Evolutionary conservation across 1,139 yeast species (phyloP), one percentile per base, ranked within the genome.

Genomic region (Sugiyamaella xylanicola): DNA sequence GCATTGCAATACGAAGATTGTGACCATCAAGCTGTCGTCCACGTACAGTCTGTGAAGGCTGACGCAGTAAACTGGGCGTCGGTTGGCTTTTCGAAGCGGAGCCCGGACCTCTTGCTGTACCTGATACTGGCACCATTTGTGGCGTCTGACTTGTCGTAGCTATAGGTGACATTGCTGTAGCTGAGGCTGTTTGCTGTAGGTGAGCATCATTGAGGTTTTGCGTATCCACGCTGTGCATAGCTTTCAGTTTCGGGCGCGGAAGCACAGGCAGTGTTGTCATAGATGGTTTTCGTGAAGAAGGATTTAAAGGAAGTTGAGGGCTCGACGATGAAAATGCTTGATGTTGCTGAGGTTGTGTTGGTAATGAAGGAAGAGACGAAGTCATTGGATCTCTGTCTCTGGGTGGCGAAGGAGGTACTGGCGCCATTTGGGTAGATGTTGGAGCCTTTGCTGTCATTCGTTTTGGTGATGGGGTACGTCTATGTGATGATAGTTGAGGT

Each of bases 1-100:
- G 67, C 65, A 66, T 66, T 9, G 68, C 63, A 36, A 66, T 65
- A 36, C 63, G 68, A 49, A 65, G 55, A 37, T 62, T 55, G 15
- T 47, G 45, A 15, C 55, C 55, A 42, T 39, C 39, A n/a, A 53
- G 35, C 17, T 50, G 43, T 55, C 39, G 53, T 40, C 29, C 51
- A 25, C 50, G 53, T 22, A 48, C 25, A 15, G 43, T 46, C 35
- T 51, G 50, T 44, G 47, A 51, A 16, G 54, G 55, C 32, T 50
- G 55, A 16, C 49, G 19, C 4, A 44, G 20, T 5, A 39, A 48
- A 2, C 21, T 37, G 2, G 54, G 43, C 9, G 22, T 32, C 7
- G 51, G 17, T 17, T 36, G 47, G n/a, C 48, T 44, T 7, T 25
- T 35, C 17, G 46, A 15, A 39, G 46, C 13, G 36, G 40, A 13